Base-by-base conservation (phyloP, 352 stramenopile species). In the Pythium plurisporium region DNA sequence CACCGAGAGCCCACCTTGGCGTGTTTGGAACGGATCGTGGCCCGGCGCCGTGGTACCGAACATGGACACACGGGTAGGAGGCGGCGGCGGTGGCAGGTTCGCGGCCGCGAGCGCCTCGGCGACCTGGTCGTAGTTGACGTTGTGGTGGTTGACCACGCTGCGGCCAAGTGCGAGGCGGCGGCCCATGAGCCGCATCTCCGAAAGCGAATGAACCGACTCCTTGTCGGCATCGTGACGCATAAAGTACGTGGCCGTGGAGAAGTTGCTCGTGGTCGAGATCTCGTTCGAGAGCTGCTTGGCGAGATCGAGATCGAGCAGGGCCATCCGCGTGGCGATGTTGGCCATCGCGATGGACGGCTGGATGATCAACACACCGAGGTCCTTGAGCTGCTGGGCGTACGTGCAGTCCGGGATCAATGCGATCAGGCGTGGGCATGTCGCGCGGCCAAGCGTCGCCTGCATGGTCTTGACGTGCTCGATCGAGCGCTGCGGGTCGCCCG, bases 71-170 rank as follows among this genome's bases (percentile, higher is more conserved):
- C 78, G 78, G 46, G 69, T 70, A n/a, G 78, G 78, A 3, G 78
- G 55, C 15, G 62, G 55, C 3, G 55, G 62, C 41, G 58, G 38
- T 34, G 62, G 62, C 49, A 65, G 29, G 45, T 69, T 64, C 27
- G 42, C 48, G 17, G 42, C 49, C 3, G 50, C 50, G 29, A 69
- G 55, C 22, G 62, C 62, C 34, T 69, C 54, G 48, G 62, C 62
- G 25, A 69, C 50, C 36, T 61, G 45, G 55, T 69, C 62, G 62
- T 69, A 69, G 45, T 69, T 67, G 34, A 86, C 76, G 20, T 75
- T 84, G 62, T 86, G 76, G 55, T 89, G 74, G 55, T 83, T 89
- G 0, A 87, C 70, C 10, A 86, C 74, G 22, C 74, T 86, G 23
- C 70, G 57, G 30, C 72, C 75, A 0, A 84, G 64, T 17, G 69